Percentiles rank a stretch among this genome's conserved stretches.
Evolutionary conservation across 768 basidiomycete species (phyloP).

Genomic region (Pleurotus eryngii): DNA sequence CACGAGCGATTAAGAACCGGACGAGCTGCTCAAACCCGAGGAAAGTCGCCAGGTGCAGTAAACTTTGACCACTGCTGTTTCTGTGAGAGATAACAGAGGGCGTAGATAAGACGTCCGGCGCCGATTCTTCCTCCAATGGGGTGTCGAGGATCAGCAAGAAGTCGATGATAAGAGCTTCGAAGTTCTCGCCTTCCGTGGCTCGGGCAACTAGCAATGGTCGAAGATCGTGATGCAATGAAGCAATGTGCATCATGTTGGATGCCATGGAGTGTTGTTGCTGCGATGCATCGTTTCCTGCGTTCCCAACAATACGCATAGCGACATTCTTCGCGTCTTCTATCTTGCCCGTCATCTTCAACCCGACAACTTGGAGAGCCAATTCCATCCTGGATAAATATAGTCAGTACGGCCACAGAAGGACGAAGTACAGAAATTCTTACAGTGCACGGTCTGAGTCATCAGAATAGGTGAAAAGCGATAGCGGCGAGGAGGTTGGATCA

Average conservation of each 20-base stretch:
- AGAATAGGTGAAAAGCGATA: constrained; percentile 81
- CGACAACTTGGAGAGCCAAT: constrained; percentile 91
- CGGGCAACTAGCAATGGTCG: constrained; percentile 55
- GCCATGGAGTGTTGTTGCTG: constrained; percentile 28
- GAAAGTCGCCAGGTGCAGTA: constrained; percentile 85
- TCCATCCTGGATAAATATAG: constrained; percentile 67
- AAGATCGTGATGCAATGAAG: constrained; percentile 47
- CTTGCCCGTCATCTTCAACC: constrained; percentile 94
- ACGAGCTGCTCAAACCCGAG: constrained; percentile 73
- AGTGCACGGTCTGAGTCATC: constrained; percentile 88
- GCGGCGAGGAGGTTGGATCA: constrained; percentile 44
- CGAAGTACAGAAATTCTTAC: constrained; percentile 43
- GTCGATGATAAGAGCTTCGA: constrained; percentile 75
- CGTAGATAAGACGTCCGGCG: constrained; percentile 40
- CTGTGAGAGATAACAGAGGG: constrained; percentile 64
- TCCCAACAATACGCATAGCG: constrained; percentile 88
- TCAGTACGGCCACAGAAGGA: constrained; percentile 10
- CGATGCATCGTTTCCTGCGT: constrained; percentile 51
- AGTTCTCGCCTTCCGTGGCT: constrained; percentile 53
- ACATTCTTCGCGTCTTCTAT: constrained; percentile 92
- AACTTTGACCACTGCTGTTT: constrained; percentile 74
- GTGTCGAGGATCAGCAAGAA: constrained; percentile 79
- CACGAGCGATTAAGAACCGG: constrained; percentile 65
- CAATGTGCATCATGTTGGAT: constrained; percentile 53
- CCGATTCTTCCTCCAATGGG: constrained; percentile 40